Percentiles rank a stretch among this genome's conserved stretches.
Conservation (phyloP, 129 eudicot species). For the Saussurea involucrata region DNA sequence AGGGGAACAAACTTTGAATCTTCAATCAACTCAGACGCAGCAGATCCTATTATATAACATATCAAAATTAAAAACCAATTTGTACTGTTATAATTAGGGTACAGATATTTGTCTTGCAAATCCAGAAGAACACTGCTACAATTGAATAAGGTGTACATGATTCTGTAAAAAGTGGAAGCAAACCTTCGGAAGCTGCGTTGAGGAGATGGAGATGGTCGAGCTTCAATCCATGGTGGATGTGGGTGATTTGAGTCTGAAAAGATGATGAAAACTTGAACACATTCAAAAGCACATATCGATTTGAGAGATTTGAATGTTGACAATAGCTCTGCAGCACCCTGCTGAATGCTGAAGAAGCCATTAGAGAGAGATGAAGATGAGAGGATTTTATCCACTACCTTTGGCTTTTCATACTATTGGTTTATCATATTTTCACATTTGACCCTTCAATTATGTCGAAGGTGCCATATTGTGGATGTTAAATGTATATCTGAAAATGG, state of each 20-base stretch:
- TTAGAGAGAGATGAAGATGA: slow-evolving; percentile 12
- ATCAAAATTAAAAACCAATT: neutral
- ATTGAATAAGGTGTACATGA: slow-evolving; percentile 1
- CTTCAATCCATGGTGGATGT: slow-evolving; percentile 16
- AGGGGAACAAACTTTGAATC: slow-evolving; percentile 93
- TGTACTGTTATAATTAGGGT: neutral
- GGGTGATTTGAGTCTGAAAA: slow-evolving; percentile 15
- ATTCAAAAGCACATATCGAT: neutral
- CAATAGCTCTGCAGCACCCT: slow-evolving; percentile 5
- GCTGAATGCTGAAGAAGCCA: slow-evolving; percentile 30
- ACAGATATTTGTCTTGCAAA: neutral
- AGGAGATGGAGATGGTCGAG: slow-evolving; percentile 22
- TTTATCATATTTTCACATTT: slow-evolving; percentile 3
- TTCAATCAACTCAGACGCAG: slow-evolving; percentile 59
- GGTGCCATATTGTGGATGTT: neutral
- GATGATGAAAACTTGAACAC: slow-evolving; percentile 17
- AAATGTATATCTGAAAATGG: no score
- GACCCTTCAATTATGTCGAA: neutral
- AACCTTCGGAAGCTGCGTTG: slow-evolving; percentile 38
- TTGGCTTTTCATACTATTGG: neutral
- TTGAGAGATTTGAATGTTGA: slow-evolving; percentile 5
- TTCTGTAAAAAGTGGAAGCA: neutral
- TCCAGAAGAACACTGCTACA: neutral
- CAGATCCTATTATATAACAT: slow-evolving; percentile 2
- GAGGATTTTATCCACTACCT: slow-evolving; percentile 12